phyloP scores from a whole-genome alignment of 768 basidiomycete genomes.

The Botryobasidium botryosum region DNA sequence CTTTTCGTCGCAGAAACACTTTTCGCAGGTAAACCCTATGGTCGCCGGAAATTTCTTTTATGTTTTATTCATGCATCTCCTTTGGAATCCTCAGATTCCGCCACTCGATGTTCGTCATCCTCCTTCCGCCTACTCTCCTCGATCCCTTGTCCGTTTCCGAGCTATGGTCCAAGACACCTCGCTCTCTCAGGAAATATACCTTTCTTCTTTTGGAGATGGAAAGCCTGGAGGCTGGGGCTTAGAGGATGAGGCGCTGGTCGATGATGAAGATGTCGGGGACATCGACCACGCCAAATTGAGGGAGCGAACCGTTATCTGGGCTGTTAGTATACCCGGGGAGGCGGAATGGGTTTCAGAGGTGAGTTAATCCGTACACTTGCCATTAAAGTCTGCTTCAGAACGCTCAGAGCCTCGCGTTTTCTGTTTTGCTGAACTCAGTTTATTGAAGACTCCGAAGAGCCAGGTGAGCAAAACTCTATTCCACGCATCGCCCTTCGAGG shows the following conservation, averaged over 20 bases:
- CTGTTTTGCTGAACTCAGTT: neutral
- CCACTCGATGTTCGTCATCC: conserved; percentile 30
- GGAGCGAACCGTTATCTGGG: conserved; percentile 54
- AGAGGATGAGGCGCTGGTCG: conserved; percentile 15
- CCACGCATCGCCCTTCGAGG: no score
- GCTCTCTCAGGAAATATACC: conserved; percentile 52
- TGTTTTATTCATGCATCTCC: neutral
- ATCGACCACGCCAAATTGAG: conserved; percentile 33
- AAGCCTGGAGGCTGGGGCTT: conserved; percentile 66
- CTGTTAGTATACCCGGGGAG: conserved; percentile 55
- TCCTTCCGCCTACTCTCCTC: conserved; percentile 31
- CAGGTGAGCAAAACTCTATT: neutral
- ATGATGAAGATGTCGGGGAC: conserved; percentile 17
- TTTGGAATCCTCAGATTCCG: conserved; percentile 34
- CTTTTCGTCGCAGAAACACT: neutral
- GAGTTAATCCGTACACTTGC: neutral
- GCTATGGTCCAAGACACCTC: conserved; percentile 69
- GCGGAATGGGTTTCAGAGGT: conserved; percentile 29
- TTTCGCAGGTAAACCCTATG: neutral
- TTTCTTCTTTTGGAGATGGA: conserved; percentile 27
- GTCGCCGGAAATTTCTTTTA: neutral
- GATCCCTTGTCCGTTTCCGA: conserved; percentile 52
- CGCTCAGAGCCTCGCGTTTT: neutral
- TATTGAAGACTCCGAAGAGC: neutral
- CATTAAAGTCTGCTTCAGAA: neutral